phyloP scores from a whole-genome alignment of 495 filamentous ascomycete species.

The Entonaema liquescens region DNA sequence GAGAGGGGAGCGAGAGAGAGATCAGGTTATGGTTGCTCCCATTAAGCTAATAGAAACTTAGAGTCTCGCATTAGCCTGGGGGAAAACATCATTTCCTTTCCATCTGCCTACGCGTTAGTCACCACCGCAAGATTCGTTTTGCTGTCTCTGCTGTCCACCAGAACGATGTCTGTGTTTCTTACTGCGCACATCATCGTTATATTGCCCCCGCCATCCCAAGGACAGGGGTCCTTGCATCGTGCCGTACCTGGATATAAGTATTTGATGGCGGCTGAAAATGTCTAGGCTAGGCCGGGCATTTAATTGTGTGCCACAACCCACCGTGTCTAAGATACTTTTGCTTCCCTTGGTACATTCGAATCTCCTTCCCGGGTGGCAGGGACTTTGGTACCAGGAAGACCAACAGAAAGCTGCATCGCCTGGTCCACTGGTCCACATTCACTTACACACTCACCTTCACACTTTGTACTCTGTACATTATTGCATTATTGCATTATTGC shows the following conservation, averaged over 20 bases:
- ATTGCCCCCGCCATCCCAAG: constrained; percentile 32
- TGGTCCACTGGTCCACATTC: constrained; percentile 11
- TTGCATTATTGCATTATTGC: neutral
- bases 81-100: neutral
- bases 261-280: constrained; percentile 37
- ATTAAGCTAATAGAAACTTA: constrained; percentile 34
- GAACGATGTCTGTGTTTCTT: constrained; percentile 33
- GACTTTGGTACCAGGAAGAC: constrained; percentile 26
- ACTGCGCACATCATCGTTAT: constrained; percentile 38
- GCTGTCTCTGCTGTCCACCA: constrained; percentile 7
- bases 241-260: constrained; percentile 35
- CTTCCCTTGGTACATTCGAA: constrained; percentile 32
- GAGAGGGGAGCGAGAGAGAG: constrained; percentile 6
- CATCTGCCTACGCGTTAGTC: constrained; percentile 27
- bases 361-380: constrained; percentile 35
- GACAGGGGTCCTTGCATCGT: constrained; percentile 10
- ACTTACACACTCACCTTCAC: constrained; percentile 1
- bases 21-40: constrained; percentile 19
- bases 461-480: constrained; percentile 5
- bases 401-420: constrained; percentile 14
- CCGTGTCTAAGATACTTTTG: constrained; percentile 40
- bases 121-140: constrained; percentile 36
- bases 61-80: constrained; percentile 34
- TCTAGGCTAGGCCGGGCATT: constrained; percentile 39
- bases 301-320: constrained; percentile 26